Conservation (phyloP, 768 basidiomycete species). For the Cantharellus anzutake region DNA sequence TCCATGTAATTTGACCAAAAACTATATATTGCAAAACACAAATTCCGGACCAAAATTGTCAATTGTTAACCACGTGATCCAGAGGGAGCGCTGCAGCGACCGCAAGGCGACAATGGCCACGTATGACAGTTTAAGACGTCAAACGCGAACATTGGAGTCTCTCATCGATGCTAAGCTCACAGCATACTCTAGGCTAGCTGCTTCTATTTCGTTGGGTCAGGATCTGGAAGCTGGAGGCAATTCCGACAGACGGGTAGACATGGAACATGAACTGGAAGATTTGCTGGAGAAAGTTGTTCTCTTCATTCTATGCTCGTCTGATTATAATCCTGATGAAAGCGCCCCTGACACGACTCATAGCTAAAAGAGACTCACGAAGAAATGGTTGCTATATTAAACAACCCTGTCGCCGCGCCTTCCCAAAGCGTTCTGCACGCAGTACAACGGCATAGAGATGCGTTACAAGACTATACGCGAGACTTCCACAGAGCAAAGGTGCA, state of each 20-base stretch:
- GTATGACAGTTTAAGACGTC: conserved; percentile 79
- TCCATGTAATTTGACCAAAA: too few species aligned
- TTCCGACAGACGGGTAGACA: conserved; percentile 47
- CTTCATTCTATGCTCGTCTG: not conserved
- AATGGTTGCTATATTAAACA: conserved; percentile 43
- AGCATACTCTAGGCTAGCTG: conserved; percentile 72
- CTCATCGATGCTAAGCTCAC: conserved; percentile 83
- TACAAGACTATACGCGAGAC: conserved; percentile 74
- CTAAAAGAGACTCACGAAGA: conserved; percentile 76
- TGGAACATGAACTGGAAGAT: conserved; percentile 77
- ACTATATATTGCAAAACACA: too few species aligned
- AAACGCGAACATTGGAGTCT: conserved; percentile 85
- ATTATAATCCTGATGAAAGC: conserved; percentile 2
- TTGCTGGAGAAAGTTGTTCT: conserved; percentile 54
- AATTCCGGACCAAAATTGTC: too few species aligned
- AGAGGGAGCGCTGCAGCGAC: too few species aligned
- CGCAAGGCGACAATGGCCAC: conserved; percentile 31
- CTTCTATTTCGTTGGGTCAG: conserved; percentile 34
- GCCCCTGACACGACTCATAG: conserved; percentile 21
- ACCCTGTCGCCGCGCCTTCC: conserved; percentile 50
- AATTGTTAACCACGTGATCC: too few species aligned
- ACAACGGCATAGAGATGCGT: conserved; percentile 77
- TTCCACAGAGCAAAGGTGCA: conserved; percentile 67
- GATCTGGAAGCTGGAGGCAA: conserved; percentile 53
- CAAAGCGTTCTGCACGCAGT: conserved; percentile 76